A percentile compares a stretch with the other conserved stretches of the same genome.
Conservation (phyloP, 1,284 basidiomycete genomes). For the Meripilus lineatus region DNA sequence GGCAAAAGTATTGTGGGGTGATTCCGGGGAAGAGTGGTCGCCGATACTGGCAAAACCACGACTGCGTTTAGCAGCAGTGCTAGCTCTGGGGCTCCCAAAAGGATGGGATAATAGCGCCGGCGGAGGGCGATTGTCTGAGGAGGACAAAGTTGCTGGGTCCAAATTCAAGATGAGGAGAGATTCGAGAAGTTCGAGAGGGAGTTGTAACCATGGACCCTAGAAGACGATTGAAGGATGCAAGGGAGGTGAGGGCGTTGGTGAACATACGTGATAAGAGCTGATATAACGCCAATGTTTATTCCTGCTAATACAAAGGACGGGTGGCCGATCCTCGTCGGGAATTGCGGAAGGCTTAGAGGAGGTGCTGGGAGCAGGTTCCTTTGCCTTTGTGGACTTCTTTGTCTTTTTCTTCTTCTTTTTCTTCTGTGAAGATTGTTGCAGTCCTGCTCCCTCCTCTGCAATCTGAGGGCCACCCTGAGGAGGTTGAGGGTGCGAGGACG, state of each 20-base stretch:
- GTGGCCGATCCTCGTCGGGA: slow-evolving; percentile 37
- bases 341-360: slow-evolving; percentile 18
- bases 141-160: slow-evolving; percentile 59
- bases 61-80: slow-evolving; percentile 28
- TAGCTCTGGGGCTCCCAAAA: too few species aligned
- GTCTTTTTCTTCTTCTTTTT: slow-evolving; percentile 74
- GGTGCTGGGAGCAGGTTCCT: slow-evolving; percentile 11
- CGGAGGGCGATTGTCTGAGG: slow-evolving; percentile 39
- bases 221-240: not conserved
- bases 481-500: slow-evolving; percentile 1
- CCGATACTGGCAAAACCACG: slow-evolving; percentile 37
- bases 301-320: slow-evolving; percentile 73
- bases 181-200: slow-evolving; percentile 78
- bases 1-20: slow-evolving; percentile 37
- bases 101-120: slow-evolving; percentile 20
- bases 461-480: not conserved
- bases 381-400: slow-evolving; percentile 30
- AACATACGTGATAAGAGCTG: slow-evolving; percentile 78
- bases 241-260: not conserved
- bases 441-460: not conserved
- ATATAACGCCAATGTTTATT: slow-evolving; percentile 88
- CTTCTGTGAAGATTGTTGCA: slow-evolving; percentile 33
- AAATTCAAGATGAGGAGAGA: slow-evolving; percentile 72
- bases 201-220: slow-evolving; percentile 81
- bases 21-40: slow-evolving; percentile 52